A percentile compares a stretch with the other conserved stretches of the same genome.
Evolutionary conservation across 2,329 filamentous ascomycete genomes (phyloP).

Genomic region (Arthrobotrys entomopaga): DNA sequence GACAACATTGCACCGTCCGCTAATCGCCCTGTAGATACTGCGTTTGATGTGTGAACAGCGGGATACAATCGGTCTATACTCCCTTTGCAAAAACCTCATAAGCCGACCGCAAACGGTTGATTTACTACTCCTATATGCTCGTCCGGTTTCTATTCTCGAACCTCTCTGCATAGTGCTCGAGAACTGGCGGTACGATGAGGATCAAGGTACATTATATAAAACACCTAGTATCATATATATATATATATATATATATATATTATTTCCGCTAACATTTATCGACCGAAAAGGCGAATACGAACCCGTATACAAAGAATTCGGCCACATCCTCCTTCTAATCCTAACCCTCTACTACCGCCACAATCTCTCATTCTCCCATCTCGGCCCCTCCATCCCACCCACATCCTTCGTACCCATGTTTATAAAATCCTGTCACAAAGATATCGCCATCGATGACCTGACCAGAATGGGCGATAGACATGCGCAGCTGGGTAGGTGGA

Average conservation of each 20-base stretch:
- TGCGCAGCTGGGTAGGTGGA: constrained; percentile 76
- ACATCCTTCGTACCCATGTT: constrained; percentile 58
- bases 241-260: neutral
- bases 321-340: constrained; percentile 77
- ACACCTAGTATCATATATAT: neutral
- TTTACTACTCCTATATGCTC: constrained; percentile 79
- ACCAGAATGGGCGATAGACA: constrained; percentile 70
- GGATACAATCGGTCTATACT: constrained; percentile 82
- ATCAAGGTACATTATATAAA: constrained; percentile 67
- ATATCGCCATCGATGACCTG: constrained; percentile 67
- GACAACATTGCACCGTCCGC: neutral
- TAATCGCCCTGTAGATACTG: constrained; percentile 68
- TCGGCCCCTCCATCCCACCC: constrained; percentile 68
- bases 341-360: constrained; percentile 81
- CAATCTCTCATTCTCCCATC: constrained; percentile 71
- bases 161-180: constrained; percentile 80
- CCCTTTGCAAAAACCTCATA: constrained; percentile 77
- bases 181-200: constrained; percentile 82
- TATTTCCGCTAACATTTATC: constrained; percentile 37
- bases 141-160: constrained; percentile 74
- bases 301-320: constrained; percentile 86
- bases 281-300: constrained; percentile 74
- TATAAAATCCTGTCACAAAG: constrained; percentile 64
- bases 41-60: constrained; percentile 75
- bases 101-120: constrained; percentile 78